phyloP scores from a whole-genome alignment of 2,329 filamentous ascomycete genomes.

The Oidium heveae region DNA sequence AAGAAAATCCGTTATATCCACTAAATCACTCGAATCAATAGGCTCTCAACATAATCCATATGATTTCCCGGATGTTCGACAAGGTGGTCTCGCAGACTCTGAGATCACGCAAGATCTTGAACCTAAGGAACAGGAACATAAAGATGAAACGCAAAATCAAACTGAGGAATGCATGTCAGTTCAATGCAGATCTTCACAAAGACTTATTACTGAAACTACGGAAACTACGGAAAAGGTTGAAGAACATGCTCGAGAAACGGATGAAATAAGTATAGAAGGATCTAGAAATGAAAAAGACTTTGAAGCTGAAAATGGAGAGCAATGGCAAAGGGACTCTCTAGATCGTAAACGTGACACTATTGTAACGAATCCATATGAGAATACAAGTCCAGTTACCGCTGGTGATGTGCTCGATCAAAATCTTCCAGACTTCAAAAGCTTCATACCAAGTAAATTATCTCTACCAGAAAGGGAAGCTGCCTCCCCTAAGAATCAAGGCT shows the following conservation, averaged over 20 bases:
- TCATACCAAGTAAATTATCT: slow-evolving; percentile 14
- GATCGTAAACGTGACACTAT: slow-evolving; percentile 41
- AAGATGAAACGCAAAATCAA: slow-evolving; percentile 9
- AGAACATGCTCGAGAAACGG: slow-evolving; percentile 11
- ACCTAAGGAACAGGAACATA: slow-evolving; percentile 15
- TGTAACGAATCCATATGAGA: slow-evolving; percentile 41
- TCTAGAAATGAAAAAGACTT: slow-evolving; percentile 14
- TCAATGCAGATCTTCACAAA: slow-evolving; percentile 26
- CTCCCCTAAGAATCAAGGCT: slow-evolving; percentile 60
- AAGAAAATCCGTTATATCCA: slow-evolving; percentile 28
- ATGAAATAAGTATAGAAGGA: slow-evolving; percentile 9
- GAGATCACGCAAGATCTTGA: slow-evolving; percentile 21
- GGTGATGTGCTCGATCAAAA: slow-evolving; percentile 17
- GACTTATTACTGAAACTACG: slow-evolving; percentile 20
- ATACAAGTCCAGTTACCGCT: slow-evolving; percentile 32
- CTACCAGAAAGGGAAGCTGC: slow-evolving; percentile 26
- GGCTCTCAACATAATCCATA: slow-evolving; percentile 11
- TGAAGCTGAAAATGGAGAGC: slow-evolving; percentile 32
- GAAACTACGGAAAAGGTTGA: slow-evolving; percentile 3
- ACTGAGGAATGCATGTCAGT: slow-evolving; percentile 12
- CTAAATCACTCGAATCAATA: slow-evolving; percentile 16
- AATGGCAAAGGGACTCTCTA: slow-evolving; percentile 35
- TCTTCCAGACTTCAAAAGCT: slow-evolving; percentile 17
- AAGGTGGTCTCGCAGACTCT: slow-evolving; percentile 15
- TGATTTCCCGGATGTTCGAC: slow-evolving; percentile 13